Evolutionary conservation across 805 yeast genomes (phyloP), one percentile per base, ranked within the genome.

Genomic region (Sugiyamaella marilandica): DNA sequence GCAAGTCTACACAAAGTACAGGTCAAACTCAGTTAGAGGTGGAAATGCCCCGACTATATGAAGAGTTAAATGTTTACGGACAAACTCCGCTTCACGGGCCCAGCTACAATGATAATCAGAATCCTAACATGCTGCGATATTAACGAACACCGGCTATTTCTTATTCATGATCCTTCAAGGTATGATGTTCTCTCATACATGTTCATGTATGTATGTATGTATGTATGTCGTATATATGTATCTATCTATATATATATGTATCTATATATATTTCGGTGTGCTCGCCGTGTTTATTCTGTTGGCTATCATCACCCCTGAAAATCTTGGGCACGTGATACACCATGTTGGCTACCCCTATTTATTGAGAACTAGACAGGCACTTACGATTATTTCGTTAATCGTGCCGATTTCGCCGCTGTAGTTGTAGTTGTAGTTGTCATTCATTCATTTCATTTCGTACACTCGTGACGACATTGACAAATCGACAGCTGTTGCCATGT

Each of bases 401-500:
- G 7, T 24, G 29, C 29, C 7, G 29, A 24, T 7, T 7, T 24
- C 3, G 7, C 29, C 29, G 7, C 29, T 5, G 29, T 24, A 7
- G 7, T 7, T 5, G 29, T 24, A 24, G 3, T 24, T 24, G 29
- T 24, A 3, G n/a, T n/a, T 5, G 29, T 24, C 7, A 24, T 7
- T 5, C 9, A 14, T 34, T 34, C 16, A 34, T 13, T 14, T 10
- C 9, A 8, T 10, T 34, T 13, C 37, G 16, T 34, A 14, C 2
- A 34, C 4, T 13, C 37, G 37, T 13, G 16, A 11, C n/a, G 10
- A 2, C 4, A 24, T 24, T 24, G 7, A 24, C 7, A 24, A 24
- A 24, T 24, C 7, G 29, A 5, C 29, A 24, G 29, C 29, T 24
- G 29, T 24, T 24, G 11, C 26, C 4, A 55, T 57, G 53, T 54